A percentile compares a stretch with the other conserved stretches of the same genome.
phyloP scores from a whole-genome alignment of 1,139 yeast genomes.

The Suhomyces guaymorum region DNA sequence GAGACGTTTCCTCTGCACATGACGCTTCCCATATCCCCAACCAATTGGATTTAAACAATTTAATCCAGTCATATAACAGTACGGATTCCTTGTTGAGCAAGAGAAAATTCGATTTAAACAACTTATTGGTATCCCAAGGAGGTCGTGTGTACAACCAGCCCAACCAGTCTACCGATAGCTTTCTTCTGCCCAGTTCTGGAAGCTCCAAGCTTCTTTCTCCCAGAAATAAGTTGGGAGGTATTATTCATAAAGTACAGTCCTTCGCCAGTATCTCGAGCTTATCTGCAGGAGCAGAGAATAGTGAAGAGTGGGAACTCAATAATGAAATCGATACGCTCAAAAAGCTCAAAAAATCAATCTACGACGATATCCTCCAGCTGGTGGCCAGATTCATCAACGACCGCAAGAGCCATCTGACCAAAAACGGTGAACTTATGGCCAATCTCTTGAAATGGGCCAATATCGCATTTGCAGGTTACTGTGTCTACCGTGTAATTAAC shows the following conservation, averaged over 20 bases:
- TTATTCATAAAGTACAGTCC: conserved; percentile 44
- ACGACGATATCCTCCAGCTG: conserved; percentile 29
- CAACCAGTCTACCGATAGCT: conserved; percentile 15
- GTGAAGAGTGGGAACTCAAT: conserved; percentile 36
- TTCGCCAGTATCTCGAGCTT: conserved; percentile 37
- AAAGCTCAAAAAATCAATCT: conserved; percentile 28
- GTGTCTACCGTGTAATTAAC: conserved; percentile 61
- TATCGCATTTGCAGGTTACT: conserved; percentile 55
- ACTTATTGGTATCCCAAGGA: conserved; percentile 21
- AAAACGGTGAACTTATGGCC: conserved; percentile 3
- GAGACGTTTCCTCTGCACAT: background rate
- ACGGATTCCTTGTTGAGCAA: conserved; percentile 36
- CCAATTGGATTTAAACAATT: conserved; percentile 29
- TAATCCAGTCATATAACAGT: conserved; percentile 41
- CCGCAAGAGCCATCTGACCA: conserved; percentile 1
- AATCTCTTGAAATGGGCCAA: conserved; percentile 18
- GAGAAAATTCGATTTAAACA: conserved; percentile 35
- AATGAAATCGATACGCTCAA: conserved; percentile 39
- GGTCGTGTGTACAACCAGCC: conserved; percentile 33
- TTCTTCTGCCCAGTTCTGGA: conserved; percentile 1
- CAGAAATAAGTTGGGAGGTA: conserved; percentile 22
- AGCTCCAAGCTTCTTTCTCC: conserved; percentile 2
- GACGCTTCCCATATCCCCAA: conserved; percentile 2
- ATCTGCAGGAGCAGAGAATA: conserved; percentile 15
- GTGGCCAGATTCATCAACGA: conserved; percentile 18